Percentiles rank a stretch among this genome's conserved stretches.
Conservation (phyloP, 495 filamentous ascomycete species). For the Neurospora pannonica region DNA sequence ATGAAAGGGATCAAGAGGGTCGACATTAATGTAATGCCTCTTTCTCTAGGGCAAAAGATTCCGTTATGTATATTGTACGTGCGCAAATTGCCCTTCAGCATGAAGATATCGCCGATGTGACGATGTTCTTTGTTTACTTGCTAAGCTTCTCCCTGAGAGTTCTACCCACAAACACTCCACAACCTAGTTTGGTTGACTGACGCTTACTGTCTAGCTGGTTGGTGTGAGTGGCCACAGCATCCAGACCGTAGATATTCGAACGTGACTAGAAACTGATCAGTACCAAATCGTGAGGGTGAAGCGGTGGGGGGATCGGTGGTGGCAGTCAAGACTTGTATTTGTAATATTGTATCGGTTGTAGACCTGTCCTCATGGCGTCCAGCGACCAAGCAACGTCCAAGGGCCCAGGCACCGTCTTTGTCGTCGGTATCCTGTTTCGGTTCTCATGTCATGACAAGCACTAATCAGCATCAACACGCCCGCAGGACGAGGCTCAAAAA, state of each 20-base stretch:
- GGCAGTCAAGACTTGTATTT: background rate
- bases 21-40: background rate
- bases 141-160: background rate
- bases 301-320: background rate
- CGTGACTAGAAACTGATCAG: background rate
- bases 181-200: background rate
- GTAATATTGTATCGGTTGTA: background rate
- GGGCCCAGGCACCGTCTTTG: background rate
- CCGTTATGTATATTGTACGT: no score
- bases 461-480: background rate
- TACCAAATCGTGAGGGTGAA: background rate
- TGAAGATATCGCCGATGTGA: no score
- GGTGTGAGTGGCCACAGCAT: no score
- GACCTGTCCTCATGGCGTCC: background rate
- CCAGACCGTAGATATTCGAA: background rate
- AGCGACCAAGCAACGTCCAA: background rate
- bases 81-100: no score
- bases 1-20: background rate
- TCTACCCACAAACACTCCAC: background rate
- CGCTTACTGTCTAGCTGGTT: no score
- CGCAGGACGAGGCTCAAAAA: background rate
- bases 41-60: background rate
- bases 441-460: background rate
- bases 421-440: background rate
- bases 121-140: background rate